A percentile compares a stretch with the other conserved stretches of the same genome.
Evolutionary conservation across 73 alveolate genomes (phyloP).

Genomic region (Tetrahymena thermophila): DNA sequence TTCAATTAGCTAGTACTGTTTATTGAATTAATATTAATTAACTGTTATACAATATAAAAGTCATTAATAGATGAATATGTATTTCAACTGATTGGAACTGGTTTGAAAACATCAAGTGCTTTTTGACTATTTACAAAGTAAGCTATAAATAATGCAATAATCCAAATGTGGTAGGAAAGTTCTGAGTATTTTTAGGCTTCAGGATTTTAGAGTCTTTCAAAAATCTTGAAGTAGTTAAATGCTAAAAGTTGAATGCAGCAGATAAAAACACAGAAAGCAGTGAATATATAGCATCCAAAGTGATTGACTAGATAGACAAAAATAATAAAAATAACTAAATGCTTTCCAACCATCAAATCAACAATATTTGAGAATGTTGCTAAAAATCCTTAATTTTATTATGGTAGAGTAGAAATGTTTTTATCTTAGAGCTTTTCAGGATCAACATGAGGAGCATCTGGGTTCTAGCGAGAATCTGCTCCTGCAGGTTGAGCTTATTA

Average conservation of each 20-base stretch:
- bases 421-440: not conserved
- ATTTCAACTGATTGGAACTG: too few relatives aligned
- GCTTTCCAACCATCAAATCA: not conserved
- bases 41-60: too few relatives aligned
- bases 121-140: not conserved
- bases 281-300: not conserved
- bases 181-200: not conserved
- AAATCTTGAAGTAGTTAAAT: not conserved
- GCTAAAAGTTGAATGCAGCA: not conserved
- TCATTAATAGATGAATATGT: too few relatives aligned
- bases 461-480: not conserved
- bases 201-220: not conserved
- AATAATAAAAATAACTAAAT: not conserved
- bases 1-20: too few relatives aligned
- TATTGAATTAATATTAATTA: too few relatives aligned
- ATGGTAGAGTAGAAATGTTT: not conserved
- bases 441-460: not conserved
- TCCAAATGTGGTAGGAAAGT: not conserved
- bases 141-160: not conserved
- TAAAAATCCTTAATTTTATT: not conserved
- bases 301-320: not conserved
- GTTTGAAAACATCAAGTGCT: too few relatives aligned
- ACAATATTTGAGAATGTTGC: not conserved
- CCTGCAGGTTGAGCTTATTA: not conserved
- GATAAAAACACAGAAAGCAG: not conserved